Percentiles rank a stretch among this genome's conserved stretches.
These are phyloP conservation scores for Ophiostoma ulmi DNA, from an alignment of 2,329 filamentous ascomycete genomes.

Conservation along the genomic window DNA sequence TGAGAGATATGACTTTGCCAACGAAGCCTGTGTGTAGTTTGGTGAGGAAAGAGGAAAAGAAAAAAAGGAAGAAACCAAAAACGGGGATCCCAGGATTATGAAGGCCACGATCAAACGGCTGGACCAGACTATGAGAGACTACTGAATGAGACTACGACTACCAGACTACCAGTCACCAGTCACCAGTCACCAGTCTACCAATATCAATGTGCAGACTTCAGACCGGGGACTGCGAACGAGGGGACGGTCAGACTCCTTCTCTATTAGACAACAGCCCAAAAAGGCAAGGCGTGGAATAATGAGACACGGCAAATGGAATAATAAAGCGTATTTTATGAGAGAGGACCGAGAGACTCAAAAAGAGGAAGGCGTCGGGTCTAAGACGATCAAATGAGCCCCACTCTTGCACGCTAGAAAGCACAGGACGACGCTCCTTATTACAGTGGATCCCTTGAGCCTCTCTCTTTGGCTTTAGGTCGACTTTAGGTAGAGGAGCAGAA, in stretches of 20 bases:
- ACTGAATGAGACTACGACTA: not conserved
- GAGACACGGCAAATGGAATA: not conserved
- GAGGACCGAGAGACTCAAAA: not conserved
- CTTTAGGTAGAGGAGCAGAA: not conserved
- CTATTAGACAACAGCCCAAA: not conserved
- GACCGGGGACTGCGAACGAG: not conserved
- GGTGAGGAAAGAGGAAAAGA: not conserved
- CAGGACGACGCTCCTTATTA: not conserved
- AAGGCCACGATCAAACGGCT: slow-evolving; percentile 14
- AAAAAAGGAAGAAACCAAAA: not conserved
- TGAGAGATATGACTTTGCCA: slow-evolving; percentile 10
- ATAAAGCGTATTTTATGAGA: not conserved
- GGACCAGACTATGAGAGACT: not conserved
- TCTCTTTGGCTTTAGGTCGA: not conserved
- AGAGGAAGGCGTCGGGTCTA: not conserved
- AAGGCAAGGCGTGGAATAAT: not conserved
- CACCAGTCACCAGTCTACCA: no score
- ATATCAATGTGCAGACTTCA: not conserved
- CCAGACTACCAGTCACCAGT: not conserved
- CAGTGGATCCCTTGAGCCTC: slow-evolving; percentile 12
- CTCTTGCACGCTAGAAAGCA: not conserved
- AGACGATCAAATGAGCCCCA: slow-evolving; percentile 6
- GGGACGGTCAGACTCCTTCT: not conserved
- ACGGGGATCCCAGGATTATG: not conserved
- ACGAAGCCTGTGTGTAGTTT: slow-evolving; percentile 15